Conservation (phyloP, 129 eudicot genomes). For the Escallonia herrerae region DNA sequence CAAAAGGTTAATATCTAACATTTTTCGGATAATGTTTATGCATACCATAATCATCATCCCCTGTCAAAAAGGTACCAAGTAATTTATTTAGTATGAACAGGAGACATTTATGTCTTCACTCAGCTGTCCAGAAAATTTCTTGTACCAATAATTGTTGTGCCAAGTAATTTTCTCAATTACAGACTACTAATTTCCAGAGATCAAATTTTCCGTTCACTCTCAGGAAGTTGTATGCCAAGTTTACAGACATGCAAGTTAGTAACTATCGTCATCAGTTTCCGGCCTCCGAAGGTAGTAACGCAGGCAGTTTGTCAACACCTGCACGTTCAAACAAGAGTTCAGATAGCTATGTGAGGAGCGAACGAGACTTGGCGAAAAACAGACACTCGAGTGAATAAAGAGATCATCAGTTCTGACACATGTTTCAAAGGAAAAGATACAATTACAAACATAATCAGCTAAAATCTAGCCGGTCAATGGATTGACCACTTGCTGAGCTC, state of each 20-base stretch:
- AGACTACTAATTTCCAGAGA: no score
- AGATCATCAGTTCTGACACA: neutral
- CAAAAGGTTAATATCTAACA: no score
- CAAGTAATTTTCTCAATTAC: no score
- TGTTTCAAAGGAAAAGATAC: neutral
- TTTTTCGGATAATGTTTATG: no score
- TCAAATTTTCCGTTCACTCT: no score
- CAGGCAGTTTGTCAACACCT: slow-evolving; percentile 79
- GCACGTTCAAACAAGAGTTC: slow-evolving; percentile 13
- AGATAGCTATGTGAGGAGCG: neutral
- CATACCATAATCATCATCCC: no score
- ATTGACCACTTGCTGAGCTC: neutral
- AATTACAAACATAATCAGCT: neutral
- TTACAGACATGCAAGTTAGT: slow-evolving; percentile 19
- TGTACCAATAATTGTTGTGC: no score
- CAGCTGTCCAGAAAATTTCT: no score
- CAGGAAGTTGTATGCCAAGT: no score
- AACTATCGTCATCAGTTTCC: slow-evolving; percentile 81
- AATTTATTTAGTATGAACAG: no score
- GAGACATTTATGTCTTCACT: no score
- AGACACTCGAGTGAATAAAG: neutral
- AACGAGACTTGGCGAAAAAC: neutral
- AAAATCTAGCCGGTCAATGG: neutral
- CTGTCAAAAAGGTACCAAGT: no score
- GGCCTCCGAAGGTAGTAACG: slow-evolving; percentile 96